Evolutionary conservation across 1,284 basidiomycete genomes (phyloP).

Genomic region (Leccinum cinnamomeum): DNA sequence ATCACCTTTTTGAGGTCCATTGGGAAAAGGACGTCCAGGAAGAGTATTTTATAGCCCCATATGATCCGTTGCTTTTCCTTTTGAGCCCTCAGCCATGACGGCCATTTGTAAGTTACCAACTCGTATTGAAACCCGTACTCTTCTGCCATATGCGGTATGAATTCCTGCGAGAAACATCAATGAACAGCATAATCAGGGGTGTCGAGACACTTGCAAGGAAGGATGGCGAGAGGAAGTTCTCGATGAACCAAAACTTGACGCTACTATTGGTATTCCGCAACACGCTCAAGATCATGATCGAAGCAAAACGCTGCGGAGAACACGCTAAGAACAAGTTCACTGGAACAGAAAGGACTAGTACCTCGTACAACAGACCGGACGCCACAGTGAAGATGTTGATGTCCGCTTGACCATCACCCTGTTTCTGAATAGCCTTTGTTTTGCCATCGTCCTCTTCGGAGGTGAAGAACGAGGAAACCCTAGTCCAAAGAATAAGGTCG

Average conservation of each 20-base stretch:
- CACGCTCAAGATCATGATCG: slow-evolving; percentile 97
- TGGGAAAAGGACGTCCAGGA: slow-evolving; percentile 97
- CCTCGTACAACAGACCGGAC: slow-evolving; percentile 94
- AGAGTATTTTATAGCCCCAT: slow-evolving; percentile 99
- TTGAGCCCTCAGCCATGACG: slow-evolving; percentile 94
- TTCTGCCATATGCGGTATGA: slow-evolving; percentile 88
- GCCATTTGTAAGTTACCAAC: slow-evolving; percentile 98
- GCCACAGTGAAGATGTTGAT: slow-evolving; percentile 99
- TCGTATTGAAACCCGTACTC: slow-evolving; percentile 96
- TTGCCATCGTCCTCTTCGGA: slow-evolving; percentile 24
- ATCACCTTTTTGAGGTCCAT: slow-evolving; percentile 98
- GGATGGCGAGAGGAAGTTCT: slow-evolving; percentile 97
- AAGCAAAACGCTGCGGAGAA: slow-evolving; percentile 81
- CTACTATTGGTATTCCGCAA: slow-evolving; percentile 89
- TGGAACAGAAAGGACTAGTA: slow-evolving; percentile 29
- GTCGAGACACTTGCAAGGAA: slow-evolving; percentile 68
- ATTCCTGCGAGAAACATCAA: slow-evolving; percentile 59
- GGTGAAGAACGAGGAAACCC: slow-evolving; percentile 57
- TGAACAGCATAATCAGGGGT: neutral
- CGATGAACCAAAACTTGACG: slow-evolving; percentile 99
- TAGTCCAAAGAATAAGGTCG: slow-evolving; percentile 27
- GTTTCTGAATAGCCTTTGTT: slow-evolving; percentile 19
- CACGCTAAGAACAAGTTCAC: slow-evolving; percentile 5
- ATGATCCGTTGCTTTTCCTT: slow-evolving; percentile 98
- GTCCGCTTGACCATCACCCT: slow-evolving; percentile 59